Percentiles rank a stretch among this genome's conserved stretches.
These are phyloP conservation scores for Halenospora varia DNA, from an alignment of 495 filamentous ascomycete species.

Conservation along the genomic window DNA sequence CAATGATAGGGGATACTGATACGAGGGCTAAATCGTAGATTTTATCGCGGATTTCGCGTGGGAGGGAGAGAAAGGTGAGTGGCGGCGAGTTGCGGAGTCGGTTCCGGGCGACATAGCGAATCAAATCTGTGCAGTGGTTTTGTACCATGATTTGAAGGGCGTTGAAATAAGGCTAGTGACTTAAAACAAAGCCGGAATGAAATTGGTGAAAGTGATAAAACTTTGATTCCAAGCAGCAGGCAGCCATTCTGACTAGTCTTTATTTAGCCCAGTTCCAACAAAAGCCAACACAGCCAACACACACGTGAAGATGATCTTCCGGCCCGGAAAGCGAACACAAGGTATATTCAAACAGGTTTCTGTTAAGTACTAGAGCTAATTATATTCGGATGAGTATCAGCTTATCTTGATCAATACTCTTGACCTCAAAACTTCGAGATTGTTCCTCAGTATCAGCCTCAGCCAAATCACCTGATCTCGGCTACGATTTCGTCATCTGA, in stretches of 20 bases:
- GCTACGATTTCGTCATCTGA: too few species aligned
- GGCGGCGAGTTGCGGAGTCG: constrained; percentile 1
- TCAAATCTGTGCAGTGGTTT: constrained; percentile 5
- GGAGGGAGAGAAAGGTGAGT: constrained; percentile 6
- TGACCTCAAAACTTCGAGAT: too few species aligned
- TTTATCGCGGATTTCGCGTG: constrained; percentile 7
- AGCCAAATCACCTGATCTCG: too few species aligned
- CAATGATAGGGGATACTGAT: constrained; percentile 5
- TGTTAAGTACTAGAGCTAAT: background rate
- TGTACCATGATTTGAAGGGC: constrained; percentile 3
- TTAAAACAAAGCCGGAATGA: background rate
- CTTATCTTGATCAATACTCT: too few species aligned
- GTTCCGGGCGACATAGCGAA: constrained; percentile 1
- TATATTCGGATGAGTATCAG: too few species aligned
- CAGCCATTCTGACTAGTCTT: background rate
- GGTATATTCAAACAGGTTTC: background rate
- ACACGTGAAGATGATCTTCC: background rate
- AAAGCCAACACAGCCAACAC: background rate
- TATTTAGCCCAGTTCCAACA: constrained; percentile 5
- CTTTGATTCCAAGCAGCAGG: background rate
- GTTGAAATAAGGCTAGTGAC: background rate
- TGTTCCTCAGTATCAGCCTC: too few species aligned
- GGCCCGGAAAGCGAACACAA: background rate
- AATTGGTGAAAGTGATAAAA: background rate
- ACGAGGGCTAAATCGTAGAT: constrained; percentile 5